phyloP scores from a whole-genome alignment of 83 land plant genomes.

The Picea abies region DNA sequence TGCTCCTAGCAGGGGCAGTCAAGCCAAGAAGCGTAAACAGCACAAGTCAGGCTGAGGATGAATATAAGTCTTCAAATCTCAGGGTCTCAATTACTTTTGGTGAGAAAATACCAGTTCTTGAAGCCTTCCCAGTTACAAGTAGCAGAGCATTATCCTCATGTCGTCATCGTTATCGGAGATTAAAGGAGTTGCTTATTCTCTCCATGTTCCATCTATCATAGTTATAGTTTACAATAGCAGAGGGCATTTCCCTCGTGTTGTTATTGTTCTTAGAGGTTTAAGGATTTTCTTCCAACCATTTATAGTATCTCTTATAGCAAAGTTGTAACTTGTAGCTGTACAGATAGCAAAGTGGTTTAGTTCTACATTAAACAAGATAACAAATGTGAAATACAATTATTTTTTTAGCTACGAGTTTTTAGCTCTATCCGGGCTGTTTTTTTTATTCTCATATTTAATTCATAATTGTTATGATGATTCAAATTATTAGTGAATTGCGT shows the following conservation, averaged over 20 bases:
- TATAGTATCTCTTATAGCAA: too few relatives aligned
- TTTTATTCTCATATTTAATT: too few relatives aligned
- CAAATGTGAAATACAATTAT: too few relatives aligned
- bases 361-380: too few relatives aligned
- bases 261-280: neutral
- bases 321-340: too few relatives aligned
- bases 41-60: neutral
- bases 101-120: neutral
- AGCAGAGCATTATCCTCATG: conserved; percentile 8
- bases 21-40: neutral
- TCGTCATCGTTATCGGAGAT: conserved; percentile 1
- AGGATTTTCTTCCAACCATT: neutral
- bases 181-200: neutral
- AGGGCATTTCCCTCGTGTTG: neutral
- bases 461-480: too few relatives aligned
- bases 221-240: too few relatives aligned
- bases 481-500: too few relatives aligned
- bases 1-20: conserved; percentile 2
- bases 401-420: too few relatives aligned
- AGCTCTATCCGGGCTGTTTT: too few relatives aligned
- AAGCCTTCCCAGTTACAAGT: conserved; percentile 5
- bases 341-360: too few relatives aligned
- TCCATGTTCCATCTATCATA: too few relatives aligned
- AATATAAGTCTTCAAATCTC: neutral
- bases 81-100: neutral